A percentile compares a stretch with the other conserved stretches of the same genome.
Conservation (phyloP, 2,329 filamentous ascomycete species). For the Phaeomoniella chlamydospora region DNA sequence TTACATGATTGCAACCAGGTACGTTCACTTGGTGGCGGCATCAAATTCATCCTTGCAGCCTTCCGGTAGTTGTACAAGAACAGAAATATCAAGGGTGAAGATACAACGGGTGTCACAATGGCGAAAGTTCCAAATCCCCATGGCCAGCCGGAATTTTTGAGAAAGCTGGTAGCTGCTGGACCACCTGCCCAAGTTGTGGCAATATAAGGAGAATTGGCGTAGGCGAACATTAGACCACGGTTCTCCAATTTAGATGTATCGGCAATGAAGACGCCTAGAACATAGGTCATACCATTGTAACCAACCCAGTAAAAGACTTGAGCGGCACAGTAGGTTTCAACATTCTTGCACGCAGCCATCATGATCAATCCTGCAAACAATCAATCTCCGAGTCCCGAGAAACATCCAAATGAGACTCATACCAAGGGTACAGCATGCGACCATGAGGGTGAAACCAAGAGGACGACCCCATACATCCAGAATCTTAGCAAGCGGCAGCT, state of each 20-base stretch:
- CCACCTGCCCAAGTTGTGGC: conserved; percentile 44
- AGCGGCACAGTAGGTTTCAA: conserved; percentile 48
- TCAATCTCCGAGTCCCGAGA: too few relatives aligned
- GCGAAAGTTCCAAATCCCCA: conserved; percentile 49
- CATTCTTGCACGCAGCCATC: conserved; percentile 46
- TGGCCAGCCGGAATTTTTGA: conserved; percentile 35
- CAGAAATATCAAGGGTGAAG: conserved; percentile 36
- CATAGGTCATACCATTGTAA: conserved; percentile 12
- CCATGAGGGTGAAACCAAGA: conserved; percentile 34
- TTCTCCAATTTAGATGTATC: conserved; percentile 17
- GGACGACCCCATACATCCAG: conserved; percentile 47
- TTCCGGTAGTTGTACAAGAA: conserved; percentile 39
- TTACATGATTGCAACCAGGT: conserved; percentile 26
- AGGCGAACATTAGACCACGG: background rate
- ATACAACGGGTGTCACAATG: conserved; percentile 41
- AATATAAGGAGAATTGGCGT: conserved; percentile 31
- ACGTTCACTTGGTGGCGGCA: conserved; percentile 21
- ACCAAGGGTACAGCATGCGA: conserved; percentile 26
- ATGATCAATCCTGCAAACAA: conserved; percentile 37
- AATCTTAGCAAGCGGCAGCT: conserved; percentile 46
- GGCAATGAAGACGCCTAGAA: conserved; percentile 12
- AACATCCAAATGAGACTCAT: too few relatives aligned
- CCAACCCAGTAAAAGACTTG: conserved; percentile 12
- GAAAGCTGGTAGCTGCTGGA: conserved; percentile 32
- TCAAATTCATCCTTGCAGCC: conserved; percentile 37